phyloP scores from a whole-genome alignment of 371 early-diverging fungal species.

The Mucor piriformis region DNA sequence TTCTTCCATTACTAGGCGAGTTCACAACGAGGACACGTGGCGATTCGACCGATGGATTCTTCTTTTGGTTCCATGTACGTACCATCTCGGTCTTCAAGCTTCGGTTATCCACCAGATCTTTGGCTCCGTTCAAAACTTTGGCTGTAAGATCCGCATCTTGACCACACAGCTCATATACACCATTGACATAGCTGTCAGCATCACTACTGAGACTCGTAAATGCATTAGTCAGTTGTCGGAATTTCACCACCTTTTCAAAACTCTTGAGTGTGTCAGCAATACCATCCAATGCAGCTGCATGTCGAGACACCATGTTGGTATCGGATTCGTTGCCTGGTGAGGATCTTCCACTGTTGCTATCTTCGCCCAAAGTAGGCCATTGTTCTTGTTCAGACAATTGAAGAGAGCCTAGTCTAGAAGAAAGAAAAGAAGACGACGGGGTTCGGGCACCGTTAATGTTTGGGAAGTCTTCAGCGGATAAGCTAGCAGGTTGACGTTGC shows the following conservation, averaged over 20 bases:
- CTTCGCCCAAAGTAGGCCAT: slow-evolving; percentile 28
- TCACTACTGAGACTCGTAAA: slow-evolving; percentile 50
- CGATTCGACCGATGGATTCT: slow-evolving; percentile 50
- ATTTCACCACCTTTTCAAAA: slow-evolving; percentile 58
- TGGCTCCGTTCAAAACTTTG: slow-evolving; percentile 57
- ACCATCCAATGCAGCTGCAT: slow-evolving; percentile 53
- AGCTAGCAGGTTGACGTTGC: background rate
- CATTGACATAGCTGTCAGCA: slow-evolving; percentile 56
- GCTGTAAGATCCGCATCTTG: slow-evolving; percentile 46
- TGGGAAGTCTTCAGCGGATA: slow-evolving; percentile 38
- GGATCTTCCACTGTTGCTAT: slow-evolving; percentile 23
- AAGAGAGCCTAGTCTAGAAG: background rate
- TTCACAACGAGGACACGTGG: slow-evolving; percentile 23
- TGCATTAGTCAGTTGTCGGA: slow-evolving; percentile 57
- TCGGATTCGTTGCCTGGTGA: slow-evolving; percentile 17
- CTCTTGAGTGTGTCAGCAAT: slow-evolving; percentile 50
- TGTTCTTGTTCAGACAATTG: slow-evolving; percentile 9
- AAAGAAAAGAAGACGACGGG: slow-evolving; percentile 3
- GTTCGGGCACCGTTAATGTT: slow-evolving; percentile 22
- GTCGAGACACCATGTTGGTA: slow-evolving; percentile 30
- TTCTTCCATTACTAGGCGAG: slow-evolving; percentile 1
- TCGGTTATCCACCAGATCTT: slow-evolving; percentile 54
- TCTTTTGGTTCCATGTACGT: slow-evolving; percentile 71
- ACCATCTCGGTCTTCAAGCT: slow-evolving; percentile 65
- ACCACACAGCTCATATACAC: slow-evolving; percentile 53